Evolutionary conservation across 202 grass and related monocot species (phyloP).

Genomic region (Digitaria exilis): DNA sequence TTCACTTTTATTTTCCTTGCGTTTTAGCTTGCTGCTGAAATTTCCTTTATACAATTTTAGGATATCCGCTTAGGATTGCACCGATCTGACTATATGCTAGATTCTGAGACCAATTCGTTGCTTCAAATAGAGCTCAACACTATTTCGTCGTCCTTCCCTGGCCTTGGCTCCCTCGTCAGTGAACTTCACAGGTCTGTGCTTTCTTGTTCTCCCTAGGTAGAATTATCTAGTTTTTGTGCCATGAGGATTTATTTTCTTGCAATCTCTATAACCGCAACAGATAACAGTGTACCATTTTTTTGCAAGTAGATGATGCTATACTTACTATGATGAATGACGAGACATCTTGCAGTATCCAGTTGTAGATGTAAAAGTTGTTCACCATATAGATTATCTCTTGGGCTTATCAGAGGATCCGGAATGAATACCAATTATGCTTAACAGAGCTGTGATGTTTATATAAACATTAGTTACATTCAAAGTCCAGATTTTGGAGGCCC

Average conservation of each 20-base stretch:
- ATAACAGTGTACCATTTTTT: neutral
- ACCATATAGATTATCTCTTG: neutral
- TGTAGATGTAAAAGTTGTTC: constrained; percentile 4
- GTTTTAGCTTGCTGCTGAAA: constrained; percentile 31
- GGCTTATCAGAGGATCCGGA: neutral
- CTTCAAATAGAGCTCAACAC: constrained; percentile 96
- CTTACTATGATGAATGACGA: neutral
- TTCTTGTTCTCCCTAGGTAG: neutral
- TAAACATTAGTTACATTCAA: neutral
- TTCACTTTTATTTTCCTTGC: neutral
- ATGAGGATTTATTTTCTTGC: neutral
- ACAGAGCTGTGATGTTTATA: neutral
- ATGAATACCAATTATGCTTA: neutral
- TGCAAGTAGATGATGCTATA: no score
- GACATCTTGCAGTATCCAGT: neutral
- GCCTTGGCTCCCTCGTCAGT: constrained; percentile 79
- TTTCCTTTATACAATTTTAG: constrained; percentile 49
- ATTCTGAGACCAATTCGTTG: constrained; percentile 87
- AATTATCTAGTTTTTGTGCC: neutral
- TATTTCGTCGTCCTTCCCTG: constrained; percentile 92
- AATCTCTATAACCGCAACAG: neutral
- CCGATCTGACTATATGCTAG: constrained; percentile 98
- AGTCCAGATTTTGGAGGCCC: neutral
- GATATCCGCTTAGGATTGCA: constrained; percentile 94
- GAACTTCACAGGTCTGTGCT: constrained; percentile 86